phyloP scores from a whole-genome alignment of 257 asterid genomes.

The Solanum corneliomulleri region DNA sequence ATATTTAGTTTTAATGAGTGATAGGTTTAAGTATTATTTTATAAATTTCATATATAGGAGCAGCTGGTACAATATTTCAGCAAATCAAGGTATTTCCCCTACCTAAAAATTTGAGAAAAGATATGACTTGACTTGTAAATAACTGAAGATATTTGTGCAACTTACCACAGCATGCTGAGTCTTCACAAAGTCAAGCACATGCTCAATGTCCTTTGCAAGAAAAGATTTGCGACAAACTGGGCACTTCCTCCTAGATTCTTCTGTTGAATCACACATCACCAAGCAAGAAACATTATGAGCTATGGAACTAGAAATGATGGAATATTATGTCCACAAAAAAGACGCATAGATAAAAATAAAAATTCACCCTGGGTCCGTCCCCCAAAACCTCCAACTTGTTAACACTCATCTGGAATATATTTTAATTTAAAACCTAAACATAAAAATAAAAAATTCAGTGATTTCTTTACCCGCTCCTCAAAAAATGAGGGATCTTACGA shows the following conservation, averaged over 20 bases:
- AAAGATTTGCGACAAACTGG: constrained; percentile 85
- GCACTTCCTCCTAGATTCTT: constrained; percentile 49
- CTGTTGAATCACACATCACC: constrained; percentile 36
- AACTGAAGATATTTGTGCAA: neutral
- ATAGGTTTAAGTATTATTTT: too few relatives aligned
- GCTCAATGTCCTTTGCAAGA: constrained; percentile 71
- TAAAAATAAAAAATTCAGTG: neutral
- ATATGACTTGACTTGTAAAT: neutral
- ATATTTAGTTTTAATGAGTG: too few relatives aligned
- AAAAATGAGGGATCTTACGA: neutral
- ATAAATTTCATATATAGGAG: neutral
- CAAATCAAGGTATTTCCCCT: neutral
- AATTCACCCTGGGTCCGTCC: neutral
- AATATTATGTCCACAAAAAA: neutral
- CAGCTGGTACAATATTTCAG: neutral
- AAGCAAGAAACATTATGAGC: constrained; percentile 7
- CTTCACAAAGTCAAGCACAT: constrained; percentile 68
- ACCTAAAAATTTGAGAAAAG: neutral
- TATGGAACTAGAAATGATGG: neutral
- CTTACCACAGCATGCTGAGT: constrained; percentile 7
- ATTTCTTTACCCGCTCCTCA: neutral
- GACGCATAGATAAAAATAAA: neutral
- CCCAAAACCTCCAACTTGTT: neutral
- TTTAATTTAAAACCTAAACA: neutral
- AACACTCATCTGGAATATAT: neutral